These are phyloP conservation scores for Collybia nuda DNA, from an alignment of 768 basidiomycete species.

Conservation along the genomic window DNA sequence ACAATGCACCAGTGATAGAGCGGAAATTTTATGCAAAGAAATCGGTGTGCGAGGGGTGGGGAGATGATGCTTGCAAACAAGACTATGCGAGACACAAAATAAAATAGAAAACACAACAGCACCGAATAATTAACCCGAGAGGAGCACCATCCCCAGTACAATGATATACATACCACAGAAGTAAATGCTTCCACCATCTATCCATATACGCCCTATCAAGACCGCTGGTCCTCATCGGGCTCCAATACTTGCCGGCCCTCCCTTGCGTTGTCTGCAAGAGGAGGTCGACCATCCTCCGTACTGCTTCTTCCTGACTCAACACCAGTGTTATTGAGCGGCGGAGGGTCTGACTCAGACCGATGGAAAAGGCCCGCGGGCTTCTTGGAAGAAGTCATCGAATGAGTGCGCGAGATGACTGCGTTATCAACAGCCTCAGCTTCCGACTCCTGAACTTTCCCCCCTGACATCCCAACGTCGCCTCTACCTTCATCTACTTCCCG, in stretches of 20 bases:
- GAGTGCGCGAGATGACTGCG: constrained; percentile 11
- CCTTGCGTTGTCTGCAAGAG: background rate
- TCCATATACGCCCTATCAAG: background rate
- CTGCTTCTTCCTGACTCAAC: background rate
- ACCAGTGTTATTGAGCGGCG: background rate
- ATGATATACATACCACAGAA: too few species aligned
- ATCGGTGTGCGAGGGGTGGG: too few species aligned
- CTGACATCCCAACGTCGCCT: background rate
- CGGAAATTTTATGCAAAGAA: too few species aligned
- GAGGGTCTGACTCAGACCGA: constrained; percentile 1
- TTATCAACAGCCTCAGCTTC: background rate
- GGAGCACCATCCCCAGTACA: too few species aligned
- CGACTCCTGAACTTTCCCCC: background rate
- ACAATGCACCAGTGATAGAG: too few species aligned
- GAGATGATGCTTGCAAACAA: too few species aligned
- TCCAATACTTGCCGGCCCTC: background rate
- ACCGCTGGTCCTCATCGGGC: background rate
- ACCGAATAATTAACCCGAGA: too few species aligned
- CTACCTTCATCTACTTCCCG: background rate
- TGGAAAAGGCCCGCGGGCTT: constrained; percentile 5
- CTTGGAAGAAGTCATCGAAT: constrained; percentile 17
- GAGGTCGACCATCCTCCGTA: background rate
- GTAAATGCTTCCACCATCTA: too few species aligned
- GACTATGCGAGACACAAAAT: too few species aligned
- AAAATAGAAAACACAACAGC: too few species aligned